Percentiles rank a stretch among this genome's conserved stretches.
phyloP scores from a whole-genome alignment of 2,329 filamentous ascomycete species.

The Aaosphaeria arxii region DNA sequence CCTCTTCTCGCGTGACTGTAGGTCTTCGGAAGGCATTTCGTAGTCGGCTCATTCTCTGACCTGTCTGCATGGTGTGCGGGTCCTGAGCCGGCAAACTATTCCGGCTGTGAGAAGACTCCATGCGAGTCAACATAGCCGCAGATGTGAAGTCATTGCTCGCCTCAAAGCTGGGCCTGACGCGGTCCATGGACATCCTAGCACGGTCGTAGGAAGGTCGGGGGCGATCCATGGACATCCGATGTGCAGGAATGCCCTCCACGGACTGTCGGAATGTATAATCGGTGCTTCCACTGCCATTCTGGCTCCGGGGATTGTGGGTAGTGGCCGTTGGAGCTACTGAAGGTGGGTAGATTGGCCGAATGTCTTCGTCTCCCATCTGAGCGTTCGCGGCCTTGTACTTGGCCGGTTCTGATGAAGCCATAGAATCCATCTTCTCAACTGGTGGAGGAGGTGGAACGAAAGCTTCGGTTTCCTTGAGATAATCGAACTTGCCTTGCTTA shows the following conservation, averaged over 20 bases:
- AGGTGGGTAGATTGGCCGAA: constrained; percentile 89
- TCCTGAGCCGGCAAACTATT: constrained; percentile 15
- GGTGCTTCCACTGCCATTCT: constrained; percentile 91
- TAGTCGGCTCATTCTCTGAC: constrained; percentile 24
- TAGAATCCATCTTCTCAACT: constrained; percentile 47
- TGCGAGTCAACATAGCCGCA: constrained; percentile 76
- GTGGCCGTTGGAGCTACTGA: constrained; percentile 72
- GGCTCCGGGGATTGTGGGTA: constrained; percentile 72
- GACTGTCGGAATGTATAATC: constrained; percentile 66
- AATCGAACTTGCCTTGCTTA: constrained; percentile 74
- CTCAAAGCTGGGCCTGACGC: constrained; percentile 79
- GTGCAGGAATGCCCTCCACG: constrained; percentile 27
- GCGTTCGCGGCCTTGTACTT: constrained; percentile 42
- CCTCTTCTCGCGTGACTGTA: constrained; percentile 31
- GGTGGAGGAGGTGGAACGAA: constrained; percentile 44
- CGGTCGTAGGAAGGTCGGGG: constrained; percentile 84
- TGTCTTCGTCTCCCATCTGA: constrained; percentile 71
- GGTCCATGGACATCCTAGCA: constrained; percentile 82
- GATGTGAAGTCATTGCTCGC: constrained; percentile 88
- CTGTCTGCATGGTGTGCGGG: not conserved
- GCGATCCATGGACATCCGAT: constrained; percentile 34
- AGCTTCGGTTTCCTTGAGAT: constrained; percentile 59
- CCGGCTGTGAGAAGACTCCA: constrained; percentile 63
- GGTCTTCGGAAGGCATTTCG: constrained; percentile 29
- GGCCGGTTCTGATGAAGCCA: constrained; percentile 57